A percentile compares a stretch with the other conserved stretches of the same genome.
phyloP scores from a whole-genome alignment of 306 rosid genomes.

The Gynostemma pentaphyllum region DNA sequence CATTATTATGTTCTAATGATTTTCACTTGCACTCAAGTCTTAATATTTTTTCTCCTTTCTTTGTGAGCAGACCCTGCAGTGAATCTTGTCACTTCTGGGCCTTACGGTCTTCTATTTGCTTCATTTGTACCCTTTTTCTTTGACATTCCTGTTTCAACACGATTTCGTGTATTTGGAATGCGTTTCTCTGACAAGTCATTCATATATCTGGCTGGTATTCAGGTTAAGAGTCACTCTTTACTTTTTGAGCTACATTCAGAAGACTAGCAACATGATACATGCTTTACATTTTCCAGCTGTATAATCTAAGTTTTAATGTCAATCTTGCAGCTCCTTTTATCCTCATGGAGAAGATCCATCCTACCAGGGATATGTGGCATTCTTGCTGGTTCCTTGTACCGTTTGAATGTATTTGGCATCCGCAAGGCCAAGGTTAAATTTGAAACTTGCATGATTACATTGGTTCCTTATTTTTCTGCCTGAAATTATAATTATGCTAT shows the following conservation, averaged over 20 bases:
- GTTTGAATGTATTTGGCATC: constrained; percentile 64
- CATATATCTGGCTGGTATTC: constrained; percentile 91
- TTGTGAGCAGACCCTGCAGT: constrained; percentile 62
- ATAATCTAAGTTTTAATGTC: constrained; percentile 16
- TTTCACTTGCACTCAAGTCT: not conserved
- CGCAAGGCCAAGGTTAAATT: constrained; percentile 80
- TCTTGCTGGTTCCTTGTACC: constrained; percentile 82
- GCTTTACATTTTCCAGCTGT: not conserved
- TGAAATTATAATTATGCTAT: constrained; percentile 6
- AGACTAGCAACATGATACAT: not conserved
- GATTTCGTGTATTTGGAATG: constrained; percentile 60
- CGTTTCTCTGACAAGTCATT: constrained; percentile 86
- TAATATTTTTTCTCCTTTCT: constrained; percentile 8
- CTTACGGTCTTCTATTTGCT: constrained; percentile 95
- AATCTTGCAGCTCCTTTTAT: constrained; percentile 70
- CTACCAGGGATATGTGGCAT: constrained; percentile 92
- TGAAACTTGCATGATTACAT: not conserved
- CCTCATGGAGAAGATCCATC: constrained; percentile 87
- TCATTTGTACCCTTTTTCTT: constrained; percentile 91
- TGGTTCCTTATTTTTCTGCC: not conserved
- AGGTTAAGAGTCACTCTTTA: constrained; percentile 40
- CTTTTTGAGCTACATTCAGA: not conserved
- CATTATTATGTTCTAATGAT: constrained; percentile 12
- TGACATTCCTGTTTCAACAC: constrained; percentile 93
- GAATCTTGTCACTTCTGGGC: constrained; percentile 72